A percentile compares a stretch with the other conserved stretches of the same genome.
These are phyloP conservation scores for Fusarium sp. DNA, from an alignment of 2,329 filamentous ascomycete species.

Conservation along the genomic window DNA sequence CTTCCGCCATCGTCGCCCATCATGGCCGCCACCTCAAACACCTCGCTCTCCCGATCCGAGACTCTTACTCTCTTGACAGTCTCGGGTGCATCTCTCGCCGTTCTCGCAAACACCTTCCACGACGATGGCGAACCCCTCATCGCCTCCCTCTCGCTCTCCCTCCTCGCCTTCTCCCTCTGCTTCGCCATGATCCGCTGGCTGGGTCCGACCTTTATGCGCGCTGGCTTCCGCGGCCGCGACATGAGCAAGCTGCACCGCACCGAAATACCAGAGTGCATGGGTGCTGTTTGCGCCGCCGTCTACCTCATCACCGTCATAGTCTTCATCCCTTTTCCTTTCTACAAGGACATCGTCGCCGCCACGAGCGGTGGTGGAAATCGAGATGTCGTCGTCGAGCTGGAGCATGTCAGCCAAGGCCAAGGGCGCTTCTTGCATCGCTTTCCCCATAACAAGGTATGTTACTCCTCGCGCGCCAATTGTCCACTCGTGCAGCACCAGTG, in stretches of 20 bases:
- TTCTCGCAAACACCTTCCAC: slow-evolving; percentile 86
- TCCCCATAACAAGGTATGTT: slow-evolving; percentile 88
- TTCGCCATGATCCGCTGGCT: slow-evolving; percentile 96
- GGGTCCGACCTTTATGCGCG: slow-evolving; percentile 88
- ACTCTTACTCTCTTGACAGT: slow-evolving; percentile 73
- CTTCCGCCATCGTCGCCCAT: slow-evolving; percentile 30
- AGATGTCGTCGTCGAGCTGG: slow-evolving; percentile 83
- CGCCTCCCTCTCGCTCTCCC: slow-evolving; percentile 89
- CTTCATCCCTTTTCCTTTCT: slow-evolving; percentile 97
- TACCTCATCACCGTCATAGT: slow-evolving; percentile 91
- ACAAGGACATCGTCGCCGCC: slow-evolving; percentile 96
- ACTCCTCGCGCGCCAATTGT: not conserved
- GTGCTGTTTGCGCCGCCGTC: slow-evolving; percentile 91
- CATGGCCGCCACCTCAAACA: slow-evolving; percentile 51
- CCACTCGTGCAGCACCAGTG: not conserved
- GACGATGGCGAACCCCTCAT: slow-evolving; percentile 91
- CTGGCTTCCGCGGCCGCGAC: slow-evolving; percentile 91
- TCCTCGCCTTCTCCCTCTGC: slow-evolving; percentile 84
- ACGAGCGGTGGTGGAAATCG: slow-evolving; percentile 95
- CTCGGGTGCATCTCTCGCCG: slow-evolving; percentile 77
- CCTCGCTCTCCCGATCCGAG: slow-evolving; percentile 67
- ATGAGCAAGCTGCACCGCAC: slow-evolving; percentile 79
- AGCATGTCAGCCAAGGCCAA: slow-evolving; percentile 76
- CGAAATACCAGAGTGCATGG: slow-evolving; percentile 97
- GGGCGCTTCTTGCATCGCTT: slow-evolving; percentile 92